Conservation (phyloP, 768 basidiomycete species). For the Glaciozyma antarctica region DNA sequence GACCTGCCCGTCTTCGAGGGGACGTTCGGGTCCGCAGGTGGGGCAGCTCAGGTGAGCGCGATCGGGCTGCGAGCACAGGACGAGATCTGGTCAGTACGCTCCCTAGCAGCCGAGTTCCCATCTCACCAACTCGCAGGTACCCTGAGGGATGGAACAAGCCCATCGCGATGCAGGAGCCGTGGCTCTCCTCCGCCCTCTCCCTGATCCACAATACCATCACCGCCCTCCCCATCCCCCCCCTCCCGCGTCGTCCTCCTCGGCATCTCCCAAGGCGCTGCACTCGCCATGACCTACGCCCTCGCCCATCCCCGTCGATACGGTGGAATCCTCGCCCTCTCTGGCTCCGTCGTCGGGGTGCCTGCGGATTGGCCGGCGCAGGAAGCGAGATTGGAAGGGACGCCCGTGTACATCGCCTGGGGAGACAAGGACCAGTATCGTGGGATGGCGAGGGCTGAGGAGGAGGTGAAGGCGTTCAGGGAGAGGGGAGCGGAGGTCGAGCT, state of each 20-base stretch:
- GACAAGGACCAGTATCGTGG: neutral
- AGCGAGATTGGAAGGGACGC: neutral
- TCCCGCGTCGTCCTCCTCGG: neutral
- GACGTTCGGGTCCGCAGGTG: neutral
- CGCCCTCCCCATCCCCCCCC: neutral
- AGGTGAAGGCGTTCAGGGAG: neutral
- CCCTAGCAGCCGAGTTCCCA: neutral
- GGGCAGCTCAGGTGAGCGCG: neutral
- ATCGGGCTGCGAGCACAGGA: neutral
- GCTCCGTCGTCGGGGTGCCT: neutral
- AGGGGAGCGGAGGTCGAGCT: neutral
- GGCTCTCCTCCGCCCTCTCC: neutral
- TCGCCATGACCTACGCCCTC: neutral
- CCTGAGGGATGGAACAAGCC: neutral
- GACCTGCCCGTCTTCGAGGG: neutral
- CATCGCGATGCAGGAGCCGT: neutral
- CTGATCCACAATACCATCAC: neutral
- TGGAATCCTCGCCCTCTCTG: neutral
- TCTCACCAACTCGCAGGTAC: neutral
- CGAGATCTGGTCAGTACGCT: neutral
- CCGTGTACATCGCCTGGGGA: neutral
- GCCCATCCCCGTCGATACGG: neutral
- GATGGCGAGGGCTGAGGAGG: neutral
- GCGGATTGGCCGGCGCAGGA: neutral
- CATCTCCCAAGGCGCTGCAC: neutral